Conservation (phyloP, 2,329 filamentous ascomycete species). For the Beauveria medogensis region DNA sequence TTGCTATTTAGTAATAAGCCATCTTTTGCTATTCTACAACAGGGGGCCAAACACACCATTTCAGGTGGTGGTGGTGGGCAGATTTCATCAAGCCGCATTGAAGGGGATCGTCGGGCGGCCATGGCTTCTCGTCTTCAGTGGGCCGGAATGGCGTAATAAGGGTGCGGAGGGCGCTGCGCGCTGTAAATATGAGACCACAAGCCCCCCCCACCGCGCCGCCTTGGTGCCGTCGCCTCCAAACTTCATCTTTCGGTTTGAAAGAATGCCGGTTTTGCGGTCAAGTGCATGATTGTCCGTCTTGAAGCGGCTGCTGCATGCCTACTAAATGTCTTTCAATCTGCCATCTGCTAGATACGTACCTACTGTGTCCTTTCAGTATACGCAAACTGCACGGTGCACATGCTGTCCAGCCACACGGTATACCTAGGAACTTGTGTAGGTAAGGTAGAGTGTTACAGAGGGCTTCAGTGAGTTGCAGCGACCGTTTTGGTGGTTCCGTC, state of each 20-base stretch:
- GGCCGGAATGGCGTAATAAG: conserved; percentile 5
- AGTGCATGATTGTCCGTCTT: background rate
- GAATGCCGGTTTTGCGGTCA: background rate
- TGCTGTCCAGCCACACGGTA: too few species aligned
- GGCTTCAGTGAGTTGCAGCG: background rate
- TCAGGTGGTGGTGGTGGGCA: background rate
- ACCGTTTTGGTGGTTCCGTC: background rate
- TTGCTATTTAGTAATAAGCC: background rate
- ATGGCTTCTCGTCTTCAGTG: background rate
- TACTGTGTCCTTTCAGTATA: background rate
- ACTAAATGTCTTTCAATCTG: background rate
- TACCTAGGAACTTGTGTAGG: too few species aligned
- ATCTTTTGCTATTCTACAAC: background rate
- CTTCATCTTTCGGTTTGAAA: background rate
- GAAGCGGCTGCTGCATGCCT: background rate
- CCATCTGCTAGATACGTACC: too few species aligned
- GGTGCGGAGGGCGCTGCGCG: background rate
- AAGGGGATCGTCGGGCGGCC: background rate
- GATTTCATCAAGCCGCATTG: background rate
- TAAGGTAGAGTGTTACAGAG: too few species aligned
- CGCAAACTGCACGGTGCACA: background rate
- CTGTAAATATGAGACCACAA: background rate
- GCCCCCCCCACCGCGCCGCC: background rate
- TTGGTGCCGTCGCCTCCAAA: background rate
- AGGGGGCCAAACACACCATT: too few species aligned